Evolutionary conservation across 768 basidiomycete genomes (phyloP).

Genomic region (Crassisporium funariophilum): DNA sequence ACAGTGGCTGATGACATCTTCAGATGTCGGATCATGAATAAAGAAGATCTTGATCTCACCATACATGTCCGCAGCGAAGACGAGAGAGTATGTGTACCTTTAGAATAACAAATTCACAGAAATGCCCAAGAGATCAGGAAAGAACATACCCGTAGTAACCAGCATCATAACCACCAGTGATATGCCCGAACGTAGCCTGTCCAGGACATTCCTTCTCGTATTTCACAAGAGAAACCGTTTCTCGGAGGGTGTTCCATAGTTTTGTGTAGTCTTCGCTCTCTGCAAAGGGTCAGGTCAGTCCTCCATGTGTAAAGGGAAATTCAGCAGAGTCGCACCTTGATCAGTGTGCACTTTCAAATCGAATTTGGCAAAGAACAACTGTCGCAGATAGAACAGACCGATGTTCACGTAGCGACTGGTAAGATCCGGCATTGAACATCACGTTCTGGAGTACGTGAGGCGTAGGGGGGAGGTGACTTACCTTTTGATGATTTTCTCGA

Average conservation of each 20-base stretch:
- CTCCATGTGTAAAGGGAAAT: neutral
- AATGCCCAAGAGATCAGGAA: neutral
- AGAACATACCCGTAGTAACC: slow-evolving; percentile 63
- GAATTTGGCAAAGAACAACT: slow-evolving; percentile 83
- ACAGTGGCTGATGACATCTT: slow-evolving; percentile 51
- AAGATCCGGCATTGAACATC: too few species aligned
- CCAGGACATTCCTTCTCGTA: slow-evolving; percentile 62
- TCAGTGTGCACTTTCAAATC: slow-evolving; percentile 77
- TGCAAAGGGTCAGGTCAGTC: slow-evolving; percentile 25
- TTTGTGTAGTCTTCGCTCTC: slow-evolving; percentile 72
- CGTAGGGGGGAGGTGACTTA: too few species aligned
- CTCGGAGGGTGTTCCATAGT: slow-evolving; percentile 76
- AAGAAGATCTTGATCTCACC: slow-evolving; percentile 26
- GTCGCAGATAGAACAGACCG: slow-evolving; percentile 79
- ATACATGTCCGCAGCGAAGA: slow-evolving; percentile 64
- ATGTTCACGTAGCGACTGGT: slow-evolving; percentile 75
- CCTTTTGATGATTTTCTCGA: slow-evolving; percentile 82
- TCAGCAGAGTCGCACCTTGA: slow-evolving; percentile 42
- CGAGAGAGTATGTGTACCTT: slow-evolving; percentile 72
- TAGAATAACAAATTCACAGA: neutral
- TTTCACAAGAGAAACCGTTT: slow-evolving; percentile 71
- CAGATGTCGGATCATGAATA: neutral
- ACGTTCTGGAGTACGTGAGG: too few species aligned
- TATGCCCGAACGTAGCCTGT: slow-evolving; percentile 76
- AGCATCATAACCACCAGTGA: slow-evolving; percentile 72